These are phyloP conservation scores for Hymenochaete sp. DNA, from an alignment of 1,284 basidiomycete genomes.

Conservation along the genomic window DNA sequence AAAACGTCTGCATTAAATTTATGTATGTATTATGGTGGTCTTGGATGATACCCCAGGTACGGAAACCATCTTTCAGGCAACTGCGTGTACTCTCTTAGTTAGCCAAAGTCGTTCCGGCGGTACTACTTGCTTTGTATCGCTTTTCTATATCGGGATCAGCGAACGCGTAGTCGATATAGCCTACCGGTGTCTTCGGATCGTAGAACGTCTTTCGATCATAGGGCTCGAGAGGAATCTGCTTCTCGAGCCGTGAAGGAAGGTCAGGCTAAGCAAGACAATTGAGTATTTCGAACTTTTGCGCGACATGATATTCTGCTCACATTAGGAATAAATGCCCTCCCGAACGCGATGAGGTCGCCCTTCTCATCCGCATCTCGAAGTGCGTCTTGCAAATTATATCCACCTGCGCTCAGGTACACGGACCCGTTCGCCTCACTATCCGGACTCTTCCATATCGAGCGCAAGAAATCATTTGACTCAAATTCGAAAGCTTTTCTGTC, in stretches of 20 bases:
- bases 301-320: constrained; percentile 20
- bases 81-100: too few relatives aligned
- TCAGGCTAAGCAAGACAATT: constrained; percentile 24
- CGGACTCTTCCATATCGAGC: constrained; percentile 27
- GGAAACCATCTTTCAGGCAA: too few relatives aligned
- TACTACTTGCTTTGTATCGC: too few relatives aligned
- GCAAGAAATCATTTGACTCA: constrained; percentile 31
- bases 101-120: too few relatives aligned
- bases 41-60: too few relatives aligned
- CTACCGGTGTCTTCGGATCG: constrained; percentile 9
- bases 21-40: too few relatives aligned
- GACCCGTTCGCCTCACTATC: constrained; percentile 4
- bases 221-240: constrained; percentile 11
- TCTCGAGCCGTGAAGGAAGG: constrained; percentile 10
- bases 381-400: constrained; percentile 19
- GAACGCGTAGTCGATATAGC: constrained; percentile 18
- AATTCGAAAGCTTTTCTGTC: constrained; percentile 14
- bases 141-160: constrained; percentile 13
- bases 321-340: constrained; percentile 41
- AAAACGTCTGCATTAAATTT: too few relatives aligned
- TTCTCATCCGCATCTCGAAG: constrained; percentile 28
- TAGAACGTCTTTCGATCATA: constrained; percentile 18
- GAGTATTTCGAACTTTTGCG: neutral
- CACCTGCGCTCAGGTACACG: neutral
- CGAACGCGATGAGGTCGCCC: constrained; percentile 37